Evolutionary conservation across 1,284 basidiomycete genomes (phyloP), one percentile per base, ranked within the genome.

Genomic region (Sanguinoderma infundibulare): DNA sequence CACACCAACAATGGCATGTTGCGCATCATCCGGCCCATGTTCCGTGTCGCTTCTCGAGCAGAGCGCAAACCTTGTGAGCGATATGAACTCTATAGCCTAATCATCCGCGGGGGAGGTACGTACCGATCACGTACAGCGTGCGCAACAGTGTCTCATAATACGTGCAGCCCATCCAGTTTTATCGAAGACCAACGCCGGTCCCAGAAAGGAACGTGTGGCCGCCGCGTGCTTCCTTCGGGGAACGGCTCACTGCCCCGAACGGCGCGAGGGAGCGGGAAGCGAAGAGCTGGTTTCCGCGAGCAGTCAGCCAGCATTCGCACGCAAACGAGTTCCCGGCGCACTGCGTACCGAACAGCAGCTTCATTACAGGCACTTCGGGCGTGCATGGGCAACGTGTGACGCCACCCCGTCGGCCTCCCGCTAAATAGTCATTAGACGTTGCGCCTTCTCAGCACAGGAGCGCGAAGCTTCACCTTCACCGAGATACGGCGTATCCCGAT

Each of bases 101-200:
- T 57, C 34, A 49, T 14, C 26, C 28, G 46, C 22, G 30, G 46
- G 14, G 30, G 17, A n/a, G 36, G 55, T 40, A 64, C 64, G 61
- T 65, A 56, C 44, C 53, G 59, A 65, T 62, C 61, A 65, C 64
- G 61, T 65, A 65, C 61, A 55, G 9, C 20, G 35, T 24, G 20
- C 40, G 24, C 49, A 39, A 22, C n/a, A n/a, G n/a, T n/a, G 32
- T 39, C 47, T 36, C n/a, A 35, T 32, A 12, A 50, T 50, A 9
- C 2, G 12, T 35, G 32, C 1, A 42, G 35, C 36, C 26, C 36
- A 14, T 17, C n/a, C 9, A 36, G 22, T 20, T 53, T 20, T 39
- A 10, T 34, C 49, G 32, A 53, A 49, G 47, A 22, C 40, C 22
- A 42, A 50, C 28, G 46, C 14, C 38, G 42, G 26, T 24, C 42